Conservation (phyloP, 1,284 basidiomycete genomes). For the Cystobasidium slooffiae region DNA sequence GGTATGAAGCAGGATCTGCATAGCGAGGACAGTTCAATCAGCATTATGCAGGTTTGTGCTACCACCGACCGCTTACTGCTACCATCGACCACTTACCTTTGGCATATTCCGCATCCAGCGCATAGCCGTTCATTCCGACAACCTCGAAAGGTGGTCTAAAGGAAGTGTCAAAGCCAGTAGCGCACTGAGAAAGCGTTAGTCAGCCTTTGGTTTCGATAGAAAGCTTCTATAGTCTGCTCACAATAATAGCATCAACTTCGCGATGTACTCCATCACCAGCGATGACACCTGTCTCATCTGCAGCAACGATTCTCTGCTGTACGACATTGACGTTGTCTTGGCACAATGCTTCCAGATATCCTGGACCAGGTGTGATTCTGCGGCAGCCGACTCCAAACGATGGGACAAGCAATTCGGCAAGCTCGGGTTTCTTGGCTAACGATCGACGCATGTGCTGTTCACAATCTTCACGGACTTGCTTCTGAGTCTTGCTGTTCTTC, state of each 20-base stretch:
- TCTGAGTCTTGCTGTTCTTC: conserved; percentile 60
- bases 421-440: conserved; percentile 65
- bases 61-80: neutral
- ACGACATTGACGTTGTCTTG: conserved; percentile 44
- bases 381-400: conserved; percentile 65
- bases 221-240: conserved; percentile 12
- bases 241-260: conserved; percentile 41
- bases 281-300: conserved; percentile 35
- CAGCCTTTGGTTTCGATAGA: neutral
- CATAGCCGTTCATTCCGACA: conserved; percentile 37
- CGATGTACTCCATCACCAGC: conserved; percentile 29
- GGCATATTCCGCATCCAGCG: conserved; percentile 38
- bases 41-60: conserved; percentile 49
- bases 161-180: conserved; percentile 43
- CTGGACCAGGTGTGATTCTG: conserved; percentile 40
- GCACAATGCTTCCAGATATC: conserved; percentile 43
- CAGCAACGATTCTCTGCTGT: conserved; percentile 16
- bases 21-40: conserved; percentile 59
- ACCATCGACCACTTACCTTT: conserved; percentile 6
- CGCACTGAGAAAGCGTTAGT: conserved; percentile 8
- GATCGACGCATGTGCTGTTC: conserved; percentile 60
- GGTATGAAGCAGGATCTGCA: conserved; percentile 55
- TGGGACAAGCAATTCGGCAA: conserved; percentile 64
- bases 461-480: conserved; percentile 55
- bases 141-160: conserved; percentile 41